Evolutionary conservation across 176 grass and related monocot genomes (phyloP), one percentile per base, ranked within the genome.

Genomic region (Bothriochloa decipiens): DNA sequence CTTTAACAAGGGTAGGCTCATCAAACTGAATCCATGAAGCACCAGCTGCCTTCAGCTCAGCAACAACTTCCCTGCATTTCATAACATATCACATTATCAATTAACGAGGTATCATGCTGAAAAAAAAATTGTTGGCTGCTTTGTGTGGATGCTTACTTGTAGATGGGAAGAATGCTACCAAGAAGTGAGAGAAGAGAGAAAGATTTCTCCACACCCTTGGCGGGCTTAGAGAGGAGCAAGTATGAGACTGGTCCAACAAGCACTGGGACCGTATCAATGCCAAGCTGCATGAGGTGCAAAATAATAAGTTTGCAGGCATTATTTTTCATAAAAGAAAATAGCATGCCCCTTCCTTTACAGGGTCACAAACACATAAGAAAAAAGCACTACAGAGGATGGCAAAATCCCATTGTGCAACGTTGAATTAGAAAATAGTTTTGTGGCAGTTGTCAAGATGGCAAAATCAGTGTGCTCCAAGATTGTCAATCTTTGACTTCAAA

Each of bases 1-100:
- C 96, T 72, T 68, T 72, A 49, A 96, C 93, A 82, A 98, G 93
- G 10, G 91, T 94, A 22, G 96, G 96, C 40, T 98, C 96, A 89
- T 98, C 96, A 79, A 98, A 94, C 82, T 98, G 96, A 80, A 98
- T 94, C 87, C 91, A 98, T 82, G 96, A 86, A 82, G 96, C 93
- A 81, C 96, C 96, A 76, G 85, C 96, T 66, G 81, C 89, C 86
- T 98, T 98, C 74, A 98, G 52, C 83, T 96, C 96, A 81, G 87
- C 25, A 73, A 98, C 79, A 84, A 95, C 96, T 68, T 95, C 87
- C 96, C 96, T 98, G 40, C 3, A 39, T n/a, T 5, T 6, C 37
- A 39, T 39, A 4, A 39, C 4, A 39, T 5, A 39, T 39, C 37
- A 39, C 2, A 39, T 39, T 39, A 39, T 39, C 37, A 39, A 36